Percentiles rank a stretch among this genome's conserved stretches.
Conservation (phyloP, 176 grass and related monocot species). For the maize (Zea mays) region Zm-B73-REFERENCE-NAM-5.0 NC_050097.1:180792001-180792500, state of each 20-base stretch:
- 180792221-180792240: neutral
- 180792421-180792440: neutral
- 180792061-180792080: neutral
- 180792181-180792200: too few species aligned
- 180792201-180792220: neutral
- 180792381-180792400: slow-evolving; percentile 51
- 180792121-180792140: slow-evolving; percentile 35
- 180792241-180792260: slow-evolving; percentile 27
- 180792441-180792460: neutral
- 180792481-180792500: neutral
- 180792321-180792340: slow-evolving; percentile 45
- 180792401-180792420: neutral
- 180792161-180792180: neutral
- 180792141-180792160: slow-evolving; percentile 38
- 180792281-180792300: slow-evolving; percentile 63
- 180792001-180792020: neutral
- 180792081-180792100: neutral
- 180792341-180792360: slow-evolving; percentile 58
- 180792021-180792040: neutral
- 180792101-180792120: slow-evolving; percentile 17
- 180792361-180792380: slow-evolving; percentile 49
- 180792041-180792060: neutral
- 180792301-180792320: slow-evolving; percentile 38
- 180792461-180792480: neutral
- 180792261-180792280: slow-evolving; percentile 43